phyloP scores from a whole-genome alignment of 257 asterid species.

The Nemophila menziesii region DNA sequence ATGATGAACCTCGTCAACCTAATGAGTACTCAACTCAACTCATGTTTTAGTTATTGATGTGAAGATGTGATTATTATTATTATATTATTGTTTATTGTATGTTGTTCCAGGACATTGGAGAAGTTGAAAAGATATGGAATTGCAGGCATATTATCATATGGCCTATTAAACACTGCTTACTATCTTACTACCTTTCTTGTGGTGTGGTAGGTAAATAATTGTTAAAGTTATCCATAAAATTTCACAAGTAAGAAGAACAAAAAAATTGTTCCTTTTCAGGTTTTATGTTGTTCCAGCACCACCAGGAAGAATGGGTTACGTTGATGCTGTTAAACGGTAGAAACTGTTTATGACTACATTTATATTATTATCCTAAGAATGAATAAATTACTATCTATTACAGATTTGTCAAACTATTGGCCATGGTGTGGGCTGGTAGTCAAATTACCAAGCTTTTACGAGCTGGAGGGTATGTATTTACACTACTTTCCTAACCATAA shows the following conservation, averaged over 20 bases:
- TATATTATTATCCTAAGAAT: not conserved
- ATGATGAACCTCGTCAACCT: not conserved
- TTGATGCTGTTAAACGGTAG: constrained; percentile 70
- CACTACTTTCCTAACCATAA: too few relatives aligned
- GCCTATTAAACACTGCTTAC: constrained; percentile 78
- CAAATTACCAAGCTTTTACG: constrained; percentile 84
- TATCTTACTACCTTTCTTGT: constrained; percentile 74
- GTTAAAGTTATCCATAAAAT: too few relatives aligned
- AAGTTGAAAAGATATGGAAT: constrained; percentile 70
- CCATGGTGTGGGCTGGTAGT: constrained; percentile 99
- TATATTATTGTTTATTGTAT: constrained; percentile 15
- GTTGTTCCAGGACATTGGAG: constrained; percentile 40
- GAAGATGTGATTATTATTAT: constrained; percentile 20
- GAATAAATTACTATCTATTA: constrained; percentile 14
- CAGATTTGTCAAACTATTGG: constrained; percentile 85
- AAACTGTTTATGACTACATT: constrained; percentile 4
- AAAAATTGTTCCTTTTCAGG: constrained; percentile 27
- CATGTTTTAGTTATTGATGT: not conserved
- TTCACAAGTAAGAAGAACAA: too few relatives aligned
- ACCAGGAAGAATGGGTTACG: constrained; percentile 82
- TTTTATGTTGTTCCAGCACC: constrained; percentile 77
- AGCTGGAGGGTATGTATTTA: constrained; percentile 83
- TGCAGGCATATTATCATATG: constrained; percentile 80
- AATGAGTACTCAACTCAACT: constrained; percentile 1
- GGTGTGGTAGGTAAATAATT: constrained; percentile 55